These are phyloP conservation scores for Hansfordia pulvinata DNA, from an alignment of 2,329 filamentous ascomycete genomes.

Conservation along the genomic window DNA sequence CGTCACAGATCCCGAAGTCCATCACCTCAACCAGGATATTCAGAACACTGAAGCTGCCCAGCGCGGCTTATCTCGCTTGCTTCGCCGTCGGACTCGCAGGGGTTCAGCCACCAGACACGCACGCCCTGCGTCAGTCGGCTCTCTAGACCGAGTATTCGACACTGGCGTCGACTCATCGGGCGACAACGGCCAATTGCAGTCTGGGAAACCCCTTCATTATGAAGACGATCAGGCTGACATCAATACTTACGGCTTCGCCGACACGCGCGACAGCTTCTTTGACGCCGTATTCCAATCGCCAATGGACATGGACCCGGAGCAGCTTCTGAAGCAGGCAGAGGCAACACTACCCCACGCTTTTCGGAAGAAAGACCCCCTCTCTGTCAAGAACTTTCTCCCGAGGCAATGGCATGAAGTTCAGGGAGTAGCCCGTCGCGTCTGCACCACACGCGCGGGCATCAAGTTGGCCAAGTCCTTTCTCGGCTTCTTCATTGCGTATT, in stretches of 20 bases:
- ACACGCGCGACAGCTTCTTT: conserved; percentile 32
- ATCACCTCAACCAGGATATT: conserved; percentile 2
- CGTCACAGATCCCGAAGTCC: too few species aligned
- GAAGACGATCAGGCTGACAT: too few species aligned
- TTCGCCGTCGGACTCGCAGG: conserved; percentile 11
- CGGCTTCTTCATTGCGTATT: conserved; percentile 42
- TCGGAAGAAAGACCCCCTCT: conserved; percentile 30
- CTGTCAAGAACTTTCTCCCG: conserved; percentile 29
- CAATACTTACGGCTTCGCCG: conserved; percentile 27
- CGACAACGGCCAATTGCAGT: too few species aligned
- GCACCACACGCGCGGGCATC: conserved; percentile 35
- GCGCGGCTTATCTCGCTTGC: conserved; percentile 7
- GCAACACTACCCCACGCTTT: conserved; percentile 31
- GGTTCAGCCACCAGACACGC: conserved; percentile 3
- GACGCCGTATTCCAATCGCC: conserved; percentile 33
- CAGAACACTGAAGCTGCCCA: conserved; percentile 2
- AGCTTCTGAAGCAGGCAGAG: conserved; percentile 25
- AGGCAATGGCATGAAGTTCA: conserved; percentile 30
- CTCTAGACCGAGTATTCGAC: conserved; percentile 14
- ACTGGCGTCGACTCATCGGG: conserved; percentile 9
- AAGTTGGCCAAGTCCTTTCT: conserved; percentile 37
- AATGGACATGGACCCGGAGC: conserved; percentile 20
- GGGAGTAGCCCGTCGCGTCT: conserved; percentile 23
- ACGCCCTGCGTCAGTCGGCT: conserved; percentile 13
- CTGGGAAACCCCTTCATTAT: too few species aligned